phyloP scores from a whole-genome alignment of 2,329 filamentous ascomycete genomes.

The Ophidiomyces ophidiicola region DNA sequence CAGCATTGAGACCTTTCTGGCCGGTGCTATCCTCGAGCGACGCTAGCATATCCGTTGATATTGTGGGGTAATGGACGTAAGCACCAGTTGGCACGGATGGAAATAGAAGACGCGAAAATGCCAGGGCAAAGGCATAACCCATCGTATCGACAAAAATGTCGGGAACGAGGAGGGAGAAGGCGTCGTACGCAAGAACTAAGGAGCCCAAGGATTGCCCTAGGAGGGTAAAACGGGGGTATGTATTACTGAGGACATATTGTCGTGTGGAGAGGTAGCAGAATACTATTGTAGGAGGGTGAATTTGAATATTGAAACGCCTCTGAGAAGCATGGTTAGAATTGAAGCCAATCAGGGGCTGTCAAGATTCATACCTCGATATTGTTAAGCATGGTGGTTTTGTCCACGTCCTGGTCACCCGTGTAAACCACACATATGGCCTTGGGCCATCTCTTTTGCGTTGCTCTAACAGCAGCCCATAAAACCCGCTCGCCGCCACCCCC shows the following conservation, averaged over 20 bases:
- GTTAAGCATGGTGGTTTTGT: slow-evolving; percentile 64
- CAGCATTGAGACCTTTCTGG: slow-evolving; percentile 65
- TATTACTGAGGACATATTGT: slow-evolving; percentile 71
- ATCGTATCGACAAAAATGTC: slow-evolving; percentile 96
- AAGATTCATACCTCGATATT: slow-evolving; percentile 52
- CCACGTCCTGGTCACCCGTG: slow-evolving; percentile 83
- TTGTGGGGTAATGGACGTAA: slow-evolving; percentile 96
- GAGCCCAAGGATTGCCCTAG: slow-evolving; percentile 90
- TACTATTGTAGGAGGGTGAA: slow-evolving; percentile 68
- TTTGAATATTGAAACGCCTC: slow-evolving; percentile 82
- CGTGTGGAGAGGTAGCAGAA: slow-evolving; percentile 88
- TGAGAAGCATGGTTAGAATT: slow-evolving; percentile 25
- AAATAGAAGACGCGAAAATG: slow-evolving; percentile 72
- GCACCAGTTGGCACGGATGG: slow-evolving; percentile 69
- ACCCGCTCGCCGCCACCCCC: slow-evolving; percentile 92
- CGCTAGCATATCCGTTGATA: slow-evolving; percentile 92
- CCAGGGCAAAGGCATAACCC: slow-evolving; percentile 88
- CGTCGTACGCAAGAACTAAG: slow-evolving; percentile 76
- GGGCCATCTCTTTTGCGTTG: slow-evolving; percentile 80
- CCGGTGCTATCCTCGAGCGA: slow-evolving; percentile 59
- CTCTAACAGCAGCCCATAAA: slow-evolving; percentile 86
- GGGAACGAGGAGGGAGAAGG: slow-evolving; percentile 79
- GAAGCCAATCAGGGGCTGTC: not conserved
- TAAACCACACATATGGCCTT: slow-evolving; percentile 84
- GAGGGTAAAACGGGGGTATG: slow-evolving; percentile 85